Percentiles rank a stretch among this genome's conserved stretches.
phyloP scores from a whole-genome alignment of 129 eudicot genomes.

The Gnaphalium uliginosum region DNA sequence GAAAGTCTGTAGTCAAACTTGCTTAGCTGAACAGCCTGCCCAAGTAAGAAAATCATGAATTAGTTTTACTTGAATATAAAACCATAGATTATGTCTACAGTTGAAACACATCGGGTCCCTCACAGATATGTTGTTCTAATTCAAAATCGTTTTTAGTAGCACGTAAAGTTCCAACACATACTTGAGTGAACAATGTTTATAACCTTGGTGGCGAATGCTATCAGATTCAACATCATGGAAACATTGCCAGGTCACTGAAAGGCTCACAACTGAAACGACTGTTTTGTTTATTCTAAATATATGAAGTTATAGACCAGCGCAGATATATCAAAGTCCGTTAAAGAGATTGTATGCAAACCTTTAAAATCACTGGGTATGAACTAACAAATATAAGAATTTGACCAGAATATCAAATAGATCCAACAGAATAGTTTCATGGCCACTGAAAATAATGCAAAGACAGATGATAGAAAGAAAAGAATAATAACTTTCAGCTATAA shows the following conservation, averaged over 20 bases:
- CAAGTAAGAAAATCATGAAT: slow-evolving; percentile 16
- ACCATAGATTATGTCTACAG: background rate
- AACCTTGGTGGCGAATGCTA: background rate
- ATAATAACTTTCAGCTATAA: slow-evolving; percentile 19
- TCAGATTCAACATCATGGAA: background rate
- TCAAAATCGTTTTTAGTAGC: background rate
- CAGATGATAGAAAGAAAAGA: slow-evolving; percentile 8
- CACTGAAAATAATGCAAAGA: slow-evolving; percentile 11
- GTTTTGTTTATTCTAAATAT: background rate
- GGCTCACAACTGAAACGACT: background rate
- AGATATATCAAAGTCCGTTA: background rate
- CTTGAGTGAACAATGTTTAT: background rate
- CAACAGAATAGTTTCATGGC: slow-evolving; percentile 2
- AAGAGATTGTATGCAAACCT: background rate
- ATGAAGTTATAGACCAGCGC: slow-evolving; percentile 8
- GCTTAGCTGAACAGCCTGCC: slow-evolving; percentile 81
- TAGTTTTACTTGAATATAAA: slow-evolving; percentile 8
- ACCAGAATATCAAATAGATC: background rate
- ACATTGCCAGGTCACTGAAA: background rate
- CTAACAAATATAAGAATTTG: background rate
- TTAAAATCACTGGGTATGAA: background rate
- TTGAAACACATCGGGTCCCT: background rate
- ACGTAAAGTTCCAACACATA: background rate
- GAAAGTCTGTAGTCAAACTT: slow-evolving; percentile 90
- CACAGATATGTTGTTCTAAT: background rate